Conservation (phyloP, 495 filamentous ascomycete genomes). For the Clohesyomyces aquaticus region DNA sequence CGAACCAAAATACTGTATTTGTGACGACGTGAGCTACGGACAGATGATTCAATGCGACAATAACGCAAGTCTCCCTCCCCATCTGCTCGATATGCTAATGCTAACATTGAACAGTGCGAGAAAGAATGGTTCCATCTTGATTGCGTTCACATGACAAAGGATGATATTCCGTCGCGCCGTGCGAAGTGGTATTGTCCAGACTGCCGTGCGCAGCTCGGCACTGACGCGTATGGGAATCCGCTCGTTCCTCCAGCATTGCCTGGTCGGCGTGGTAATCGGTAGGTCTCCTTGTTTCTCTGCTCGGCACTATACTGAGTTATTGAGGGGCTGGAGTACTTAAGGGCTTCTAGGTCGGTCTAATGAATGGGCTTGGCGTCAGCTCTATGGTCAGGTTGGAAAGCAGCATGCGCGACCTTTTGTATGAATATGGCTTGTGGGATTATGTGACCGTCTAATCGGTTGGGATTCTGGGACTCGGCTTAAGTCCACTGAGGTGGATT, state of each 20-base stretch:
- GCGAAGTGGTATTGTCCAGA: slow-evolving; percentile 96
- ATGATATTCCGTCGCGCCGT: slow-evolving; percentile 66
- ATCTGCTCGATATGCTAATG: slow-evolving; percentile 34
- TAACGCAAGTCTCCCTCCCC: slow-evolving; percentile 63
- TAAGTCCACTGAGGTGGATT: too few species aligned
- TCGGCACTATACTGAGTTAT: slow-evolving; percentile 30
- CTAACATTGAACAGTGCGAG: slow-evolving; percentile 49
- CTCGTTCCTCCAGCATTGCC: slow-evolving; percentile 19
- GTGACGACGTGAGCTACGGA: slow-evolving; percentile 88
- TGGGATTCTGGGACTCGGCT: background rate
- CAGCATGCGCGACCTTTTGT: background rate
- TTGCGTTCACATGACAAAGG: slow-evolving; percentile 76
- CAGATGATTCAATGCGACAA: slow-evolving; percentile 97
- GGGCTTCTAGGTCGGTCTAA: slow-evolving; percentile 14
- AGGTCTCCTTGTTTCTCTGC: slow-evolving; percentile 21
- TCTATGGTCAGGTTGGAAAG: background rate
- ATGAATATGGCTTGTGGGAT: slow-evolving; percentile 4
- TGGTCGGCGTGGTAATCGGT: slow-evolving; percentile 32
- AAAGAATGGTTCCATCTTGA: slow-evolving; percentile 92
- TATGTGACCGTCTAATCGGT: background rate
- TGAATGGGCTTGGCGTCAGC: background rate
- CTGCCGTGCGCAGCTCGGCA: slow-evolving; percentile 70
- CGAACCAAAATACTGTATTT: slow-evolving; percentile 88
- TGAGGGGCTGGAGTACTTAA: slow-evolving; percentile 33
- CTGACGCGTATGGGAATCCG: slow-evolving; percentile 40